Conservation (phyloP, 129 eudicot species). For the Arctium lappa region DNA sequence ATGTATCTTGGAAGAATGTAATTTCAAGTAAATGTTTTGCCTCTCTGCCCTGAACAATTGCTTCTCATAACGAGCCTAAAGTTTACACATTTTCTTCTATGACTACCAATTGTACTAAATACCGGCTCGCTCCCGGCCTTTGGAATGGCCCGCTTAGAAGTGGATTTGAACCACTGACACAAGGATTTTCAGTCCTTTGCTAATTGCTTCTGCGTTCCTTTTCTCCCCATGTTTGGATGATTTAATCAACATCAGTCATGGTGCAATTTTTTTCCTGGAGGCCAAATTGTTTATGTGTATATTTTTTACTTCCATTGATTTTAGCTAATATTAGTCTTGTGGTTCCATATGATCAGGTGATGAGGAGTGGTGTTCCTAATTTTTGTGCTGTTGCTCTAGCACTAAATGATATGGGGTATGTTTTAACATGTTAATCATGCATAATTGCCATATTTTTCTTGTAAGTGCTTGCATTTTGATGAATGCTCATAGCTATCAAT, state of each 20-base stretch:
- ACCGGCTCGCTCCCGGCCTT: no score
- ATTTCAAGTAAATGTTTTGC: neutral
- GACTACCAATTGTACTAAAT: neutral
- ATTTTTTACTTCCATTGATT: neutral
- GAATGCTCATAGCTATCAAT: neutral
- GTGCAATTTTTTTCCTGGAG: neutral
- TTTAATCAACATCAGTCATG: neutral
- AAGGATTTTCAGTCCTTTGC: no score
- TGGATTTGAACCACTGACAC: no score
- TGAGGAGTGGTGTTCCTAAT: slow-evolving; percentile 92
- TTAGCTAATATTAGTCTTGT: slow-evolving; percentile 14
- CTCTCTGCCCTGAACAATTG: neutral
- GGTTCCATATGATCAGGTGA: slow-evolving; percentile 48
- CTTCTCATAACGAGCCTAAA: neutral
- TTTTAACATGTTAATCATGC: slow-evolving; percentile 6
- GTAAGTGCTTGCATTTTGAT: neutral
- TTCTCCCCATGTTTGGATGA: neutral
- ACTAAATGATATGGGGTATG: slow-evolving; percentile 87
- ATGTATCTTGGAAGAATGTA: no score
- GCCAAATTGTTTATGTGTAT: neutral
- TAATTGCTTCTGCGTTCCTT: neutral
- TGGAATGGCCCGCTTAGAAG: no score
- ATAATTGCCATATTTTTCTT: slow-evolving; percentile 1
- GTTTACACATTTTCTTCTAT: neutral
- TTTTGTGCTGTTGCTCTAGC: slow-evolving; percentile 99